Evolutionary conservation across 176 grass and related monocot species (phyloP).

Genomic region (Elaeis guineensis): DNA sequence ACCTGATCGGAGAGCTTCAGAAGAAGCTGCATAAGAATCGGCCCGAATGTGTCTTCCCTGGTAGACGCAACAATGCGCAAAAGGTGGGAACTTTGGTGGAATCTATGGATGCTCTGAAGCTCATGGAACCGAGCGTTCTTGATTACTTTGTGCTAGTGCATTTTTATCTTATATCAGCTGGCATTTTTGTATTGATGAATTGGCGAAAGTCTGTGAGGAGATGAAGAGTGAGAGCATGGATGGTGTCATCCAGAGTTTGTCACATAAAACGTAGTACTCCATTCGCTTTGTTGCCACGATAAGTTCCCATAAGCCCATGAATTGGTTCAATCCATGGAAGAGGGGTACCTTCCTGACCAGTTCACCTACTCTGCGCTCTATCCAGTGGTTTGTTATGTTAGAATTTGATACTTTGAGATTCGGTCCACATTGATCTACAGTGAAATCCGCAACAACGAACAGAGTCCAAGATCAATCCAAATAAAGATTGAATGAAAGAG

Average conservation of each 20-base stretch:
- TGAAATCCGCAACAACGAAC: no score
- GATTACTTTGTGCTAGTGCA: neutral
- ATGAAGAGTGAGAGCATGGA: constrained; percentile 20
- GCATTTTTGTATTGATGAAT: neutral
- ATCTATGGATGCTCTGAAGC: neutral
- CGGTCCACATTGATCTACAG: no score
- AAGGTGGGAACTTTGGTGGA: neutral
- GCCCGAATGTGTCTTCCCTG: neutral
- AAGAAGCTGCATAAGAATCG: neutral
- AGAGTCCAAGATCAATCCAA: no score
- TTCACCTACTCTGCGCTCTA: constrained; percentile 8
- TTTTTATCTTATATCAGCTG: neutral
- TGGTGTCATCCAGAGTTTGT: constrained; percentile 16
- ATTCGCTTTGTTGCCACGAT: constrained; percentile 12
- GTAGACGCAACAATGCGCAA: constrained; percentile 1
- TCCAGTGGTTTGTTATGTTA: constrained; percentile 9
- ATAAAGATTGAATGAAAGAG: no score
- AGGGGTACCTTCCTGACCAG: constrained; percentile 9
- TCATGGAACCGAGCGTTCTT: neutral
- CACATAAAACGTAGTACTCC: constrained; percentile 24
- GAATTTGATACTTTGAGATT: no score
- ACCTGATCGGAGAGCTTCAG: no score
- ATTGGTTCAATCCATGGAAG: constrained; percentile 17
- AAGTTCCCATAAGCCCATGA: constrained; percentile 3
- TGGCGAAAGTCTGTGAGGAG: neutral